Evolutionary conservation across 805 yeast species (phyloP), one percentile per base, ranked within the genome.

Genomic region (Peterozyma toletana): DNA sequence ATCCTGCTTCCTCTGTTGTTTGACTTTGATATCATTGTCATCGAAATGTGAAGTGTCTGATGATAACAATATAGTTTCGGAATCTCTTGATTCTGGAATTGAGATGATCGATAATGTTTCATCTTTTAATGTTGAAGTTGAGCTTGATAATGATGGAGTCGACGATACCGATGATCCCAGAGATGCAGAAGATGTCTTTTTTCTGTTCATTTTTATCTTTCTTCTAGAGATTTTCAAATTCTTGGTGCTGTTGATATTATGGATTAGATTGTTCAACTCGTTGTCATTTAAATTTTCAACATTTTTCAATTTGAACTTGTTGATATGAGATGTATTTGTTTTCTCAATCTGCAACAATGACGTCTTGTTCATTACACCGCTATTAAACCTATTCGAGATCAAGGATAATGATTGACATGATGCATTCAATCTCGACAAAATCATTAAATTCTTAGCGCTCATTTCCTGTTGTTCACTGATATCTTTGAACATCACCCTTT

Each of bases 401-500:
- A 44, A 13, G 30, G 42, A 40, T 11, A 44, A 40, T 17, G 47
- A 40, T 37, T 44, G 47, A 37, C 44, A 40, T 11, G 47, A 44
- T 11, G 47, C 43, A 38, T 43, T 44, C 30, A 44, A 40, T 11
- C 47, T 16, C 9, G 41, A 37, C 7, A 44, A 18, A 29, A 44
- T 44, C 47, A 44, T 44, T 37, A 44, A 44, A 37, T 44, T 44
- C 30, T 40, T 44, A 14, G 47, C 38, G 14, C 47, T 44, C 43
- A 44, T 44, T 16, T 40, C 47, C 11, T 44, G 41, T 9, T 18
- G 17, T 2, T 80, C 75, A 49, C 78, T 79, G 18, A 81, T 63
- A 44, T 65, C 69, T 38, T 64, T 71, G 21, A 79, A 63, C 35
- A 70, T 60, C 16, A 70, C 64, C 43, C 68, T 71, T 54, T 64